Evolutionary conservation across 495 filamentous ascomycete genomes (phyloP).

Genomic region (Endocarpon pusillum): DNA sequence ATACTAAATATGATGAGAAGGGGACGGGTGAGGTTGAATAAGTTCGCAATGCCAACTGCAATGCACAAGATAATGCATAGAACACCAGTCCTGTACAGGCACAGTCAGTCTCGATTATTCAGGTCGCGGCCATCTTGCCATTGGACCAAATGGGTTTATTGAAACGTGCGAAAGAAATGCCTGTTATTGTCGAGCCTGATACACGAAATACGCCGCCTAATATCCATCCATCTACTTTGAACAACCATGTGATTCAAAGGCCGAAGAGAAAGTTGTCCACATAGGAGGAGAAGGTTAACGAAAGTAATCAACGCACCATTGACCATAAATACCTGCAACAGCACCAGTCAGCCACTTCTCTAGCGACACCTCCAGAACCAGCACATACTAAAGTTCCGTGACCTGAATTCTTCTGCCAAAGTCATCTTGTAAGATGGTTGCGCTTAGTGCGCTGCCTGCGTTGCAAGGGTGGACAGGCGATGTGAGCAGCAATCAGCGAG

Average conservation of each 20-base stretch:
- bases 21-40: conserved; percentile 47
- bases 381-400: conserved; percentile 90
- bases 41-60: conserved; percentile 84
- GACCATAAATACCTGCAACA: conserved; percentile 83
- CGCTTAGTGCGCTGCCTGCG: too few species aligned
- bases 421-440: conserved; percentile 30
- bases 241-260: too few species aligned
- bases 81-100: conserved; percentile 67
- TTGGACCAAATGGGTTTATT: background rate
- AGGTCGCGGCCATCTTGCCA: background rate
- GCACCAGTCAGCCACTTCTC: conserved; percentile 14
- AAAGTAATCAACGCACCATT: conserved; percentile 99
- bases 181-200: background rate
- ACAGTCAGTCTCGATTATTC: too few species aligned
- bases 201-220: background rate
- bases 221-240: too few species aligned
- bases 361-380: conserved; percentile 1
- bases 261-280: too few species aligned
- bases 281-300: too few species aligned
- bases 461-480: too few species aligned
- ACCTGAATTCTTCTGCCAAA: conserved; percentile 60
- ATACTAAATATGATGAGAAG: conserved; percentile 66
- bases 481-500: too few species aligned
- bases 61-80: conserved; percentile 89
- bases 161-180: background rate